Evolutionary conservation across 148 eudicot genomes (phyloP).

Genomic region (Chenopodium album): DNA sequence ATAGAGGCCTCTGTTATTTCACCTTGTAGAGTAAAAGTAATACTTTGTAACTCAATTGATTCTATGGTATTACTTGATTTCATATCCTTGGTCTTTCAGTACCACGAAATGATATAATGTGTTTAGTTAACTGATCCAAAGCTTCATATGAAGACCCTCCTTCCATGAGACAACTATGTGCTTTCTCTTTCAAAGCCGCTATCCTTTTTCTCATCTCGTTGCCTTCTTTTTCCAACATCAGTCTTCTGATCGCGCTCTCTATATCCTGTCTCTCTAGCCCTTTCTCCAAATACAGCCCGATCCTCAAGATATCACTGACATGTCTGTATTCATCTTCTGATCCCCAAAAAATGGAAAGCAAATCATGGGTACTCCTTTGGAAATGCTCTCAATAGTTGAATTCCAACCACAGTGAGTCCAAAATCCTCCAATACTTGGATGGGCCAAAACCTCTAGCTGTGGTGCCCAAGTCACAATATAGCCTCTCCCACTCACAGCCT

Average conservation of each 20-base stretch:
- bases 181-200: conserved; percentile 34
- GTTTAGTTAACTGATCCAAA: conserved; percentile 24
- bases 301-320: conserved; percentile 41
- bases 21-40: no score
- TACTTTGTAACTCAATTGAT: background rate
- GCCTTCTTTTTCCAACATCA: conserved; percentile 40
- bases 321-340: conserved; percentile 41
- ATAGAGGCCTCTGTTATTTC: no score
- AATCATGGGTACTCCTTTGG: conserved; percentile 60
- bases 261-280: conserved; percentile 34
- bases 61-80: conserved; percentile 7
- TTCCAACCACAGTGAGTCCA: conserved; percentile 68
- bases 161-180: conserved; percentile 20
- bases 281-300: conserved; percentile 40
- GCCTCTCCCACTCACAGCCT: conserved; percentile 29
- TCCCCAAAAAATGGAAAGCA: conserved; percentile 50
- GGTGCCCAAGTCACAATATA: conserved; percentile 47
- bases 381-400: conserved; percentile 53
- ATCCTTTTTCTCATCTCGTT: conserved; percentile 29
- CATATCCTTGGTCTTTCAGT: conserved; percentile 5
- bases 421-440: conserved; percentile 50
- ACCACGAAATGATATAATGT: conserved; percentile 35
- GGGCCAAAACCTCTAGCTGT: conserved; percentile 50
- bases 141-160: conserved; percentile 46
- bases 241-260: conserved; percentile 29